phyloP scores from a whole-genome alignment of 176 grass and related monocot species.

The Aegilops bicornis region DNA sequence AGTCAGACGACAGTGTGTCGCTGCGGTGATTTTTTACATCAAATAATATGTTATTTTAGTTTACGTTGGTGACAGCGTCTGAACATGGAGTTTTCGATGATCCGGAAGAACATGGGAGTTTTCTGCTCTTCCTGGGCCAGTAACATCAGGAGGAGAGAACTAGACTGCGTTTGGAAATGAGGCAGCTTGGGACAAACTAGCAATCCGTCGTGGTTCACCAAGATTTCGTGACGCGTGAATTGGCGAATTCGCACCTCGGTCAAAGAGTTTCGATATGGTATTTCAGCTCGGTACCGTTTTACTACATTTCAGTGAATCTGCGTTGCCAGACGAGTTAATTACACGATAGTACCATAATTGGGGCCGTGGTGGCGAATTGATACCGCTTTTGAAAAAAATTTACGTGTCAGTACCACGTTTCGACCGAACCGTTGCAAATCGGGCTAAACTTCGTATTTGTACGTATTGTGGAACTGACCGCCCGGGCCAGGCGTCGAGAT shows the following conservation, averaged over 20 bases:
- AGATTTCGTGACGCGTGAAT: background rate
- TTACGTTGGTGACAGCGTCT: background rate
- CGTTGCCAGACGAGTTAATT: background rate
- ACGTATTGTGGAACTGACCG: too few species aligned
- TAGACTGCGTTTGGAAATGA: background rate
- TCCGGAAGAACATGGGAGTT: background rate
- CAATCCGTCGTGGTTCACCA: background rate
- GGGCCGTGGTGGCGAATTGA: too few species aligned
- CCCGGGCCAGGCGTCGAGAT: too few species aligned
- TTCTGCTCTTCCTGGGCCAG: background rate
- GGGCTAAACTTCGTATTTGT: too few species aligned
- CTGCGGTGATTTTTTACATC: background rate
- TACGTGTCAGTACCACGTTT: too few species aligned
- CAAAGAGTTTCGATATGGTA: too few species aligned
- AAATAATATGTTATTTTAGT: too few species aligned
- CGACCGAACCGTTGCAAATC: too few species aligned
- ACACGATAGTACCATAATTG: too few species aligned
- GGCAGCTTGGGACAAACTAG: background rate
- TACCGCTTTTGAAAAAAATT: too few species aligned
- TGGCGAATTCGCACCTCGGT: background rate
- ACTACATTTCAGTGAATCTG: background rate
- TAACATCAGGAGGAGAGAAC: background rate
- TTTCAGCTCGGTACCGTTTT: background rate
- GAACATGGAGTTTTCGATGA: background rate
- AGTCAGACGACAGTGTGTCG: slow-evolving; percentile 4